Evolutionary conservation across 2,329 filamentous ascomycete species (phyloP).

Genomic region (Botrytis aclada): DNA sequence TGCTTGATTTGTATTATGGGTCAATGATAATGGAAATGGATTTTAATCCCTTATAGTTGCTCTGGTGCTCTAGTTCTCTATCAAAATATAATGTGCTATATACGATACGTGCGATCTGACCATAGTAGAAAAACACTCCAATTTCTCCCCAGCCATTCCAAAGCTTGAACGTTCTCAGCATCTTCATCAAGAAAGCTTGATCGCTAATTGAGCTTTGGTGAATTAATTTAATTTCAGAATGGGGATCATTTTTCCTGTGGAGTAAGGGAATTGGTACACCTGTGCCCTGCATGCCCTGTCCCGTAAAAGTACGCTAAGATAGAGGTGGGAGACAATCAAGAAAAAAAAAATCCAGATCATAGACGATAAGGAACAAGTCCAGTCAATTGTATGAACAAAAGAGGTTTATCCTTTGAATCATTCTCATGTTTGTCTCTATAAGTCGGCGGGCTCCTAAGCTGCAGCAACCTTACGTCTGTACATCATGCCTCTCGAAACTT

Average conservation of each 20-base stretch:
- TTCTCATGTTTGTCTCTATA: slow-evolving; percentile 31
- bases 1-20: background rate
- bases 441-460: slow-evolving; percentile 27
- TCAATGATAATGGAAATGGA: background rate
- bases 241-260: background rate
- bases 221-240: background rate
- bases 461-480: slow-evolving; percentile 28
- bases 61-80: background rate
- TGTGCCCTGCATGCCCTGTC: background rate
- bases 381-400: background rate
- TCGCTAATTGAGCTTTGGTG: background rate
- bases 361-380: background rate
- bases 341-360: background rate
- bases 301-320: slow-evolving; percentile 13
- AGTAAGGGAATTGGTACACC: background rate
- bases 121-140: background rate
- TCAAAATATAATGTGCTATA: background rate
- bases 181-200: background rate
- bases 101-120: background rate
- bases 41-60: background rate
- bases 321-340: slow-evolving; percentile 2
- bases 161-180: background rate
- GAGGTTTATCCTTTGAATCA: background rate
- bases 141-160: too few species aligned
- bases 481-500: slow-evolving; percentile 28